These are phyloP conservation scores for Kluyveromyces sp. DNA, from an alignment of 1,139 yeast genomes.

Conservation along the genomic window DNA sequence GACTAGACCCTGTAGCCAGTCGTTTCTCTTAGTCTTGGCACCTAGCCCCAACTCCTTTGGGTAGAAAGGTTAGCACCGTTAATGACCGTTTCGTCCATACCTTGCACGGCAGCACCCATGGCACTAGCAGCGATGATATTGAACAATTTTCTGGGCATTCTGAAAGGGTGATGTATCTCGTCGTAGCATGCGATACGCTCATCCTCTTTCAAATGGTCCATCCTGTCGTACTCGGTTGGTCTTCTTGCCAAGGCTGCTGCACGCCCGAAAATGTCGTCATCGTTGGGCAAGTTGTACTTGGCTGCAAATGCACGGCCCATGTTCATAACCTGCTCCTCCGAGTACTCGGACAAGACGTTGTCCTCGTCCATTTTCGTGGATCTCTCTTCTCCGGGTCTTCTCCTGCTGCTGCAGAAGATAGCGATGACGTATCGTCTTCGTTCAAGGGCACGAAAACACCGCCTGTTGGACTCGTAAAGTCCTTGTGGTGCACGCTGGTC, in stretches of 20 bases:
- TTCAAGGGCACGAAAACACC: slow-evolving; percentile 3
- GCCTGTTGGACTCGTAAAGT: background rate
- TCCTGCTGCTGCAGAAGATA: background rate
- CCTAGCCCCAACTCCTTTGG: slow-evolving; percentile 50
- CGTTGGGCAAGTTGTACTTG: slow-evolving; percentile 44
- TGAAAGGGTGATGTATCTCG: slow-evolving; percentile 49
- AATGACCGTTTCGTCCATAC: slow-evolving; percentile 85
- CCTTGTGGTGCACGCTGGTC: background rate
- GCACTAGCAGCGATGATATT: slow-evolving; percentile 67
- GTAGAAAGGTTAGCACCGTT: slow-evolving; percentile 74
- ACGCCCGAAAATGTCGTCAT: slow-evolving; percentile 55
- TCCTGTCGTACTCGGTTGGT: slow-evolving; percentile 51
- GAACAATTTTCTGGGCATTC: slow-evolving; percentile 47
- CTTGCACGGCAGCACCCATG: slow-evolving; percentile 87
- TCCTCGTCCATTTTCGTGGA: slow-evolving; percentile 26
- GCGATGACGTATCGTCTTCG: slow-evolving; percentile 1
- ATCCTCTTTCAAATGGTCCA: slow-evolving; percentile 49
- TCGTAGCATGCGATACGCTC: slow-evolving; percentile 49
- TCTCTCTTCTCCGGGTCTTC: slow-evolving; percentile 4
- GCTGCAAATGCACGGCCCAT: slow-evolving; percentile 68
- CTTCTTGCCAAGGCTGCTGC: slow-evolving; percentile 74
- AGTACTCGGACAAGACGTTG: slow-evolving; percentile 56
- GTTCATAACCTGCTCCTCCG: slow-evolving; percentile 56
- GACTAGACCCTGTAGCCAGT: slow-evolving; percentile 66
- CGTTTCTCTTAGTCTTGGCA: slow-evolving; percentile 41